Base-by-base conservation (phyloP, 1,284 basidiomycete genomes). In the Boletellus deceptivus region DNA sequence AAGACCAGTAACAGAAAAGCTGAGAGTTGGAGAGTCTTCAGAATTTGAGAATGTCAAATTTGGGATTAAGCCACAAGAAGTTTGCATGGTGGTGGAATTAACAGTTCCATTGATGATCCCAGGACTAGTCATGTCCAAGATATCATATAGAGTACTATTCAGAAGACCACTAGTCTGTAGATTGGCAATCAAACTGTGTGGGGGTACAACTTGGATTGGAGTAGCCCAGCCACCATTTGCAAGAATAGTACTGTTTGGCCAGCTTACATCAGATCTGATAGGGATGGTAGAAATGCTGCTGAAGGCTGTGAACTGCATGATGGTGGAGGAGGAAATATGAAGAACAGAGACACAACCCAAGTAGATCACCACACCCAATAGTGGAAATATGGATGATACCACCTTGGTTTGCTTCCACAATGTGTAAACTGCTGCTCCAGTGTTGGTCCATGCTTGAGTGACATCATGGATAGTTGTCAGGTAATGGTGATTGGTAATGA, bases 271-370 rank as follows among this genome's bases (percentile, higher is more conserved):
- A 16, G 57, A 52, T 20, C 18, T 36, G 5, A 56, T 1, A 16
- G n/a, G 0, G 3, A 36, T 33, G 1, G 0, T 24, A 0, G 46
- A 46, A 4, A 36, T 40, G 11, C n/a, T 48, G 14, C 55, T 48
- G 17, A 48, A 50, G 0, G 56, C 36, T 13, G 36, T 50, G 17
- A 58, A 57, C 24, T 58, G 25, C 56, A 57, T 55, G 36, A 55
- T 58, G n/a, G 55, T 40, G 6, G 48, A 27, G 4, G 55, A 50
- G 10, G 43, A 16, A n/a, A 55, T 46, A 0, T 57, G 55, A 4
- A 58, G 39, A 9, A 44, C 16, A n/a, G 34, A 46, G 18, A 55
- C 16, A 22, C 48, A 55, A 41, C 20, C 37, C 3, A 58, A 29
- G 3, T 57, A 57, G 6, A 13, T 33, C 5, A 10, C 17, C 7